Evolutionary conservation across 2,329 filamentous ascomycete species (phyloP), one percentile per base, ranked within the genome.

Genomic region (Aureobasidium lini): DNA sequence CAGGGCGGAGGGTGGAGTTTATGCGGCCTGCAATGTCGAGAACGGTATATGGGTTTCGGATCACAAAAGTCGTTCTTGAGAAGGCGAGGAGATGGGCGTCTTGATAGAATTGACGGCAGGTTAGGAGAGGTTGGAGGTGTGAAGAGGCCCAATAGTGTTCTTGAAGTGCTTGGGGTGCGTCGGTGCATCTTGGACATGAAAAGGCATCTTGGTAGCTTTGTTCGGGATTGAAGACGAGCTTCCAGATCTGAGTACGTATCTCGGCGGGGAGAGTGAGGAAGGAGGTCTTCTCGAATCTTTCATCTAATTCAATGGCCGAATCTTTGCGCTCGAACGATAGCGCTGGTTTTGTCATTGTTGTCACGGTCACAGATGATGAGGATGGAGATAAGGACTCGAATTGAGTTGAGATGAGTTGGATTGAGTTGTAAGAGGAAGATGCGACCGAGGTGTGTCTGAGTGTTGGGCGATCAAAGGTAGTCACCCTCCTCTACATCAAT

Each of bases 61-160:
- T 60, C 3, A 70, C 57, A 65, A 77, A 77, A 16, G 61, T 65
- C 0, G 74, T 75, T 8, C 64, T 66, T 18, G 53, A 64, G 49
- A 73, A 71, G 10, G 73, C 74, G 11, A 74, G 62, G 9, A 66
- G 57, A 46, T 64, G 64, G 42, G 71, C 70, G 42, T 77, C 75
- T 18, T 65, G 52, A 37, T 70, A 66, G 53, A 76, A 67, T 59
- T 73, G 72, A 29, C 67, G 70, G 62, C 75, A 76, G 3, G 68
- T 68, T 11, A 75, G 65, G 7, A 76, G 70, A 2, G 72, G 64
- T 9, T 61, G 49, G 3, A 77, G 66, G 9, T 66, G 61, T 1
- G 50, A 8, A 8, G 67, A 65, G 13, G 70, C 62, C 28, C 23
- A 62, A 62, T 74, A 70, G 15, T 65, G 60, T 18, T 69, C 65